These are phyloP conservation scores for Talaromyces amestolkiae DNA, from an alignment of 2,329 filamentous ascomycete species.

Conservation along the genomic window DNA sequence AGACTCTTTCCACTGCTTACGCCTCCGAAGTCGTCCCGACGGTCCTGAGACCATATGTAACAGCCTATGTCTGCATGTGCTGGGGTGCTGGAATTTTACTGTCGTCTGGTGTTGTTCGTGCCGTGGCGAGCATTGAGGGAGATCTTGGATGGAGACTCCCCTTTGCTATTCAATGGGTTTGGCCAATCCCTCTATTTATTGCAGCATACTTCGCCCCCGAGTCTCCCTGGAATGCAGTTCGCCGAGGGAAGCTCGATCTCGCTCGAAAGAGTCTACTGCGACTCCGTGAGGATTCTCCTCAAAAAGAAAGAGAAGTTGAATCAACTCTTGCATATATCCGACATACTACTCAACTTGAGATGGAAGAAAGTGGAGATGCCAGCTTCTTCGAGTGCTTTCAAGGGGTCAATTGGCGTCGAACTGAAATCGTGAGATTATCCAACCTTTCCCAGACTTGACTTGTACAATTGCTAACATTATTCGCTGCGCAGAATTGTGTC, in stretches of 20 bases:
- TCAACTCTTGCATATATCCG: constrained; percentile 52
- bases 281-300: constrained; percentile 47
- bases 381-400: constrained; percentile 81
- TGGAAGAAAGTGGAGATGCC: constrained; percentile 69
- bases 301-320: constrained; percentile 77
- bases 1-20: constrained; percentile 49
- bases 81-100: constrained; percentile 52
- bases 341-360: constrained; percentile 78
- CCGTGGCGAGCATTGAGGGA: constrained; percentile 46
- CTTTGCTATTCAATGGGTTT: constrained; percentile 54
- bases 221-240: constrained; percentile 53
- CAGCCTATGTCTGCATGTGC: constrained; percentile 48
- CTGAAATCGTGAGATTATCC: constrained; percentile 60
- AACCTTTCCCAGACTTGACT: not conserved
- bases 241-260: constrained; percentile 45
- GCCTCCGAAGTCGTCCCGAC: constrained; percentile 48
- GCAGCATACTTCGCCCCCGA: constrained; percentile 50
- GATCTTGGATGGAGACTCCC: constrained; percentile 54
- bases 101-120: constrained; percentile 50
- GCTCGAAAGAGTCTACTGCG: constrained; percentile 44
- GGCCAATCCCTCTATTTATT: constrained; percentile 50
- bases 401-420: constrained; percentile 72
- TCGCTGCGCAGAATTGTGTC: constrained; percentile 35
- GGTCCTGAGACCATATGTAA: constrained; percentile 45
- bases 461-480: not conserved